A percentile compares a stretch with the other conserved stretches of the same genome.
Conservation (phyloP, 2,329 filamentous ascomycete species). For the Phialemonium atrogriseum region DNA sequence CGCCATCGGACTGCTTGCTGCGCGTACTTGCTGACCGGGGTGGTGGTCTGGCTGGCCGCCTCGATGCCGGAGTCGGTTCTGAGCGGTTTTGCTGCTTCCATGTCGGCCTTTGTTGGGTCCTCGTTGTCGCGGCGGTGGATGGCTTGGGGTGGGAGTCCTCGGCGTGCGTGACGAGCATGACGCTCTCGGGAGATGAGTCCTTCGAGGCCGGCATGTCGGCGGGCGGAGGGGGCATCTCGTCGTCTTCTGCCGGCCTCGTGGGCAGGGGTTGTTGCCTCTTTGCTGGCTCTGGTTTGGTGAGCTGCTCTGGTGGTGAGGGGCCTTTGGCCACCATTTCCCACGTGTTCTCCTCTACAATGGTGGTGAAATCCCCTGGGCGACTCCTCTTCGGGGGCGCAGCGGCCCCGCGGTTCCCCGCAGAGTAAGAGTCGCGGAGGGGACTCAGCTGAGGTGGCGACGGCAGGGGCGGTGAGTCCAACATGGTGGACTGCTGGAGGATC, state of each 20-base stretch:
- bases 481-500: slow-evolving; percentile 34
- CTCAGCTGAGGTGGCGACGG: slow-evolving; percentile 38
- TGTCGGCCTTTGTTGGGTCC: background rate
- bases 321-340: slow-evolving; percentile 27
- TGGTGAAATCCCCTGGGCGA: slow-evolving; percentile 34
- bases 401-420: slow-evolving; percentile 37
- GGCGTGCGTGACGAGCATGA: slow-evolving; percentile 8
- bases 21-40: background rate
- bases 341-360: slow-evolving; percentile 39
- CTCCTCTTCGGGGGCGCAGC: slow-evolving; percentile 18
- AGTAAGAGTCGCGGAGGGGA: slow-evolving; percentile 42
- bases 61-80: background rate
- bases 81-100: too few species aligned
- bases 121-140: slow-evolving; percentile 5
- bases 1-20: background rate
- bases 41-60: background rate
- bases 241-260: slow-evolving; percentile 20
- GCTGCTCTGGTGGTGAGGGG: slow-evolving; percentile 23
- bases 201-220: slow-evolving; percentile 12
- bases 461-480: slow-evolving; percentile 34
- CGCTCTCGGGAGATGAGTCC: slow-evolving; percentile 17
- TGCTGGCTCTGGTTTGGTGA: slow-evolving; percentile 6
- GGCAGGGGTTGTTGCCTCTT: slow-evolving; percentile 21
- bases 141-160: slow-evolving; percentile 5
- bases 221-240: slow-evolving; percentile 10